Evolutionary conservation across 1,284 basidiomycete genomes (phyloP), one percentile per base, ranked within the genome.

Genomic region (Cutaneotrichosporon curvatum): DNA sequence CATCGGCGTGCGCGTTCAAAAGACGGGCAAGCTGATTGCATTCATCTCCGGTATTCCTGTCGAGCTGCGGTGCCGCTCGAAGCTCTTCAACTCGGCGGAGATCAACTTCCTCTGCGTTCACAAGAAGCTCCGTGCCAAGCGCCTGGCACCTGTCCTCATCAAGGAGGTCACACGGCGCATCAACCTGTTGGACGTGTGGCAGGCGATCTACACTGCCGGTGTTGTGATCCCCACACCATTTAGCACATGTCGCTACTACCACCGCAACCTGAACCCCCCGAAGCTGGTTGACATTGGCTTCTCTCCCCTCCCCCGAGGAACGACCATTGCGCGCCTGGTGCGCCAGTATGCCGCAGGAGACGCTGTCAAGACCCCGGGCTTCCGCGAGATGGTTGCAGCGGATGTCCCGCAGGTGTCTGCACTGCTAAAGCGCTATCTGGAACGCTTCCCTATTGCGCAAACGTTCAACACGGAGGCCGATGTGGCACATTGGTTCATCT

Each of bases 81-180:
- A 83, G 91, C 73, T 76, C 8, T 77, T 95, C 62, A 74, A 74
- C 34, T 79, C 82, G 30, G 83, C 83, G 60, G 95, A 98, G 73
- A 94, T 99, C 75, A 98, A 99, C 73, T 98, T 92, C 72, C 82
- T 99, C 41, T 96, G 91, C 62, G 84, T 97, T 4, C 94, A 97
- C 79, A 99, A 99, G 75, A 96, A 96, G 71, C 75, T 98, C 39
- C 84, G 95, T 12, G 87, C 89, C 5, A 98, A 97, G 70, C 85
- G 95, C 30, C 78, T 99, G 16, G 85, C 95, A 0, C 95, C 95
- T 0, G 87, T 98, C 21, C 78, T 99, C 42, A 99, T 99, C 75
- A 96, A 97, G 71, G 95, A 99, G 70, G 87, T 98, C 22, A 99
- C 95, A 0, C 80, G 95, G 15, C 87, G 88, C 62, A 87, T 88